Base-by-base conservation (phyloP, 208 protist genomes). In the Trypanosoma rangeli region DNA sequence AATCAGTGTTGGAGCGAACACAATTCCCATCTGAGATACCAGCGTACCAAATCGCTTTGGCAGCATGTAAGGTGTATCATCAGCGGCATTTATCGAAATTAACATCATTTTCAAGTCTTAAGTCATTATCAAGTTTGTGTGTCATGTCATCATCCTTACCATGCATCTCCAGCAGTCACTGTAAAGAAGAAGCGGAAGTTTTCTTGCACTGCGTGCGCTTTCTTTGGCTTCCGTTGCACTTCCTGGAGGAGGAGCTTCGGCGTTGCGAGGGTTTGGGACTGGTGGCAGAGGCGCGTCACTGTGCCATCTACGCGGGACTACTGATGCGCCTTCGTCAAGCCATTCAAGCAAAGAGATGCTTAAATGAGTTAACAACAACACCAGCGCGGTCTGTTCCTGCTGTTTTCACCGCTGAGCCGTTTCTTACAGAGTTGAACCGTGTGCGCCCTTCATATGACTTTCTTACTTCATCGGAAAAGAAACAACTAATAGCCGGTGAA, bases 381-480 rank as follows among this genome's bases (percentile, higher is more conserved):
- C 10, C 33, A 49, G 18, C 12, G 26, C 5, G 31, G 10, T 2
- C 56, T 8, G 22, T 54, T 58, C 48, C 44, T 52, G 37, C 18
- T 61, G 64, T 42, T 15, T 57, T 39, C 18, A 58, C 12, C 0
- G 53, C 26, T 37, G 44, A 70, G n/a, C 28, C 37, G 13, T 60
- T 76, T 33, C 62, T 70, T 28, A 31, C 49, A 44, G 72, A 77
- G 35, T 39, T 77, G 10, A 50, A 59, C 46, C 72, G 72, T 20
- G 10, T 77, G 29, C 72, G 72, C 31, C n/a, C 49, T 0, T 70
- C 72, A 15, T 77, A 77, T 67, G 31, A 33, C 10, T 77, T 77
- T 67, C 49, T 77, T 20, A 71, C 57, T 26, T 1, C 18, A 18
- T 10, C 37, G 9, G 72, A 77, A 63, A 69, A 53, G 26, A 22